Conservation (phyloP, 805 yeast species). For the Cyberlindnera bimundalis region DNA sequence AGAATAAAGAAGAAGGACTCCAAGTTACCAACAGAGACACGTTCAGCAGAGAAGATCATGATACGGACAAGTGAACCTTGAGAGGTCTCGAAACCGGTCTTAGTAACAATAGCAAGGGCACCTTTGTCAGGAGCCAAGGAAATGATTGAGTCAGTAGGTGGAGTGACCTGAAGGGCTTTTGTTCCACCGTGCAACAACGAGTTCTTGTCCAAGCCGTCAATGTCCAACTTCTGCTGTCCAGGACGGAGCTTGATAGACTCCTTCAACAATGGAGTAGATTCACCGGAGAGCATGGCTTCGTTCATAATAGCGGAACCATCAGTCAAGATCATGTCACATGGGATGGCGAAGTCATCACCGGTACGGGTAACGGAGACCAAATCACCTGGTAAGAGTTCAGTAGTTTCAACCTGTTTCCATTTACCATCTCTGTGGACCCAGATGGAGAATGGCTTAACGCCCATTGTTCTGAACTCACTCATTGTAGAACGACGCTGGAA, state of each 20-base stretch:
- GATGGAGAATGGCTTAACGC: slow-evolving; percentile 84
- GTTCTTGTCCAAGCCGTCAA: slow-evolving; percentile 85
- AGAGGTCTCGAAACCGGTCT: slow-evolving; percentile 97
- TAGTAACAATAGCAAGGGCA: slow-evolving; percentile 83
- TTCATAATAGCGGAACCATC: slow-evolving; percentile 94
- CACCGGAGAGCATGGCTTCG: slow-evolving; percentile 99
- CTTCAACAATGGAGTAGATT: slow-evolving; percentile 92
- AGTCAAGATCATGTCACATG: slow-evolving; percentile 84
- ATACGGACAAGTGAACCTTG: slow-evolving; percentile 97
- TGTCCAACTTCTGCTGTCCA: slow-evolving; percentile 56
- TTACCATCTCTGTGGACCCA: slow-evolving; percentile 64
- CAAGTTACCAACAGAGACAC: slow-evolving; percentile 92
- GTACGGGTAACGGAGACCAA: slow-evolving; percentile 84
- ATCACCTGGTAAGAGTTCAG: slow-evolving; percentile 87
- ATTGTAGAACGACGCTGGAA: slow-evolving; percentile 93
- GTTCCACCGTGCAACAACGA: slow-evolving; percentile 94
- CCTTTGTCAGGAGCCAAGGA: slow-evolving; percentile 81
- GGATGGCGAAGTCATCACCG: slow-evolving; percentile 85
- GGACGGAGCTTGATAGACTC: slow-evolving; percentile 89
- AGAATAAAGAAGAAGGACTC: slow-evolving; percentile 92
- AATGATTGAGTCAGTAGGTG: slow-evolving; percentile 47
- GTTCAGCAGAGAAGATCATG: slow-evolving; percentile 95
- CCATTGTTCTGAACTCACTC: slow-evolving; percentile 96
- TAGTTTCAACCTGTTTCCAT: slow-evolving; percentile 71
- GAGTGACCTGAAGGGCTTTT: slow-evolving; percentile 85